Base-by-base conservation (phyloP, 179 eudicot genomes). In the Spergularia azorica region DNA sequence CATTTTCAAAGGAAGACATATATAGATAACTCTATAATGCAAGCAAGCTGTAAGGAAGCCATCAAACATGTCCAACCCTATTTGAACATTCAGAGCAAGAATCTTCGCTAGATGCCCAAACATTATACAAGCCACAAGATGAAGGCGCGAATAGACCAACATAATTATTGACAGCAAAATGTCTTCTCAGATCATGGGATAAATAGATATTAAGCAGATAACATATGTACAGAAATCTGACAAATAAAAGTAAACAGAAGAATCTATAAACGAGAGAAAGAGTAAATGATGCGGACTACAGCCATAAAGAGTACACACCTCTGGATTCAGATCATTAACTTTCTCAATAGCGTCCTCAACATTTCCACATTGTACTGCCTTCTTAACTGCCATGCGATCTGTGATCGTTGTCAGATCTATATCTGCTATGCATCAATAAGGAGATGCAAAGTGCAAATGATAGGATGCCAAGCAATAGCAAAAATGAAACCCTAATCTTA, bases 251-350 rank as follows among this genome's bases (percentile, higher is more conserved):
- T n/a, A 56, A 59, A 38, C 9, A 67, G 13, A 48, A 7, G 70
- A 38, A 2, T 59, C 39, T 60, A 59, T 8, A 61, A 51, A 17
- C n/a, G 8, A 61, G 63, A 16, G 51, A 39, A 55, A 75, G 63
- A 70, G 43, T 3, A 14, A 64, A 21, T 10, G 18, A 50, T 16
- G 48, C 20, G 26, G 67, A 4, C 15, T 15, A 62, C 18, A 71
- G 21, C n/a, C 17, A 15, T 20, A 57, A 54, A 58, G 51, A 13
- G 43, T 58, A 78, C 77, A 77, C 52, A 95, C 99, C 98, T 93
- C 98, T n/a, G 98, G 99, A 80, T 95, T 93, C 78, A 95, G 86
- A 88, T 95, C 99, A 85, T 95, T 95, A 57, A 95, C 98, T 87
- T 91, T 95, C 83, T 93, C 99, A 75, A 95, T 95, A 2, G 99